phyloP scores from a whole-genome alignment of 805 yeast genomes.

The Starmerella potacharoeniae region DNA sequence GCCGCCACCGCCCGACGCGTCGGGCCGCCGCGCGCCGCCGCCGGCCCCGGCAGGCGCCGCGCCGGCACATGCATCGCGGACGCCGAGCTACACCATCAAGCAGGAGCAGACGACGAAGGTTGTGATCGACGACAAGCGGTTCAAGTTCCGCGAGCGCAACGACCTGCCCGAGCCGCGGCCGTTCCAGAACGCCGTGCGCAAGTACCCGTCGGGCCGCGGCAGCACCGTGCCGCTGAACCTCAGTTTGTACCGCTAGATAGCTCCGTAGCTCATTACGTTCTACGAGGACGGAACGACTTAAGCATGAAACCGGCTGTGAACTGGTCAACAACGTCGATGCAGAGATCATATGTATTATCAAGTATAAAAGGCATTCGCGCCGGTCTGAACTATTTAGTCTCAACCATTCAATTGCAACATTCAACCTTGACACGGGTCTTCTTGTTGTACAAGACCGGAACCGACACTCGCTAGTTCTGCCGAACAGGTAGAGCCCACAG shows the following conservation, averaged over 20 bases:
- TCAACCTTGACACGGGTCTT: too few species aligned
- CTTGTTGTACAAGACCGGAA: too few species aligned
- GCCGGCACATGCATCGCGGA: constrained; percentile 19
- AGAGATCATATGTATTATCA: too few species aligned
- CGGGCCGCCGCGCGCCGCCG: constrained; percentile 21
- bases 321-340: too few species aligned
- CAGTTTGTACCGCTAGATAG: constrained; percentile 25
- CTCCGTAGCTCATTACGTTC: too few species aligned
- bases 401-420: too few species aligned
- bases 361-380: too few species aligned
- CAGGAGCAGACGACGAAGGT: constrained; percentile 22
- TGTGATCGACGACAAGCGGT: constrained; percentile 60
- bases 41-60: constrained; percentile 22
- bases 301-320: too few species aligned
- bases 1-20: constrained; percentile 20
- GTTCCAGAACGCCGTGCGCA: constrained; percentile 56
- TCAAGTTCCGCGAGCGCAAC: constrained; percentile 51
- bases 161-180: constrained; percentile 83
- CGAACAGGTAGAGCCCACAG: too few species aligned
- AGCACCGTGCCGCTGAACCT: constrained; percentile 78
- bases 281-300: too few species aligned
- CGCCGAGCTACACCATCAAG: constrained; percentile 18
- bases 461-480: too few species aligned
- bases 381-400: too few species aligned
- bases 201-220: constrained; percentile 94